phyloP scores from a whole-genome alignment of 2,329 filamentous ascomycete genomes.

The Aspergillus fumigatiaffinis region DNA sequence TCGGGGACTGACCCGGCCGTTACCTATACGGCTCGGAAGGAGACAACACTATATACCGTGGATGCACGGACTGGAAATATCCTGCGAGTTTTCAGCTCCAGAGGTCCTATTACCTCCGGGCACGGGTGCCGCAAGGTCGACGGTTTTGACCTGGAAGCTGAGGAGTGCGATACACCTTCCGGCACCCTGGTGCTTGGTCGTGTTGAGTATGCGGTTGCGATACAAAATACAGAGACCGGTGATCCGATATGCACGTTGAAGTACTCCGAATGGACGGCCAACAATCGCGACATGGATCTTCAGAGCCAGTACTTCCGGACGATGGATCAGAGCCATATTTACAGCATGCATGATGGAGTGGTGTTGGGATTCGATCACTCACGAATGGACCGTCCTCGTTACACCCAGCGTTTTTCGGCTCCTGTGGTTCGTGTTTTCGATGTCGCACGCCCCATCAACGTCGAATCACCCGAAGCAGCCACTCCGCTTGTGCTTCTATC shows the following conservation, averaged over 20 bases:
- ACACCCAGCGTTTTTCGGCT: slow-evolving; percentile 65
- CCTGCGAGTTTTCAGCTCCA: slow-evolving; percentile 76
- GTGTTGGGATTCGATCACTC: slow-evolving; percentile 76
- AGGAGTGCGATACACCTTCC: slow-evolving; percentile 69
- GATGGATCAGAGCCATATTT: slow-evolving; percentile 84
- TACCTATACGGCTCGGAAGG: slow-evolving; percentile 88
- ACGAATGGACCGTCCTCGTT: slow-evolving; percentile 53
- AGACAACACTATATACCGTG: slow-evolving; percentile 81
- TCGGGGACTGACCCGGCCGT: slow-evolving; percentile 70
- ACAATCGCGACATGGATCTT: slow-evolving; percentile 84
- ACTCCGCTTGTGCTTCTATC: slow-evolving; percentile 79
- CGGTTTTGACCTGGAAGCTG: slow-evolving; percentile 56
- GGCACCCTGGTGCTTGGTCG: slow-evolving; percentile 80
- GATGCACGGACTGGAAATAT: slow-evolving; percentile 82
- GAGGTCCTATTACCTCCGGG: slow-evolving; percentile 64
- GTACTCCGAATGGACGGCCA: slow-evolving; percentile 92
- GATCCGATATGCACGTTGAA: slow-evolving; percentile 81
- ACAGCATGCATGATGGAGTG: slow-evolving; percentile 78
- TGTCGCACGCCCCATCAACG: slow-evolving; percentile 69
- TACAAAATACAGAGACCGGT: slow-evolving; percentile 70
- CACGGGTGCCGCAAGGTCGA: slow-evolving; percentile 72
- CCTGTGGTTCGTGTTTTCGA: slow-evolving; percentile 89
- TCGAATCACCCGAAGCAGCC: slow-evolving; percentile 55
- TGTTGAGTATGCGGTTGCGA: slow-evolving; percentile 84
- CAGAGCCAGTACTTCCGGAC: slow-evolving; percentile 75